phyloP scores from a whole-genome alignment of 192 early-diverging fungal genomes.

The Mortierella claussenii region DNA sequence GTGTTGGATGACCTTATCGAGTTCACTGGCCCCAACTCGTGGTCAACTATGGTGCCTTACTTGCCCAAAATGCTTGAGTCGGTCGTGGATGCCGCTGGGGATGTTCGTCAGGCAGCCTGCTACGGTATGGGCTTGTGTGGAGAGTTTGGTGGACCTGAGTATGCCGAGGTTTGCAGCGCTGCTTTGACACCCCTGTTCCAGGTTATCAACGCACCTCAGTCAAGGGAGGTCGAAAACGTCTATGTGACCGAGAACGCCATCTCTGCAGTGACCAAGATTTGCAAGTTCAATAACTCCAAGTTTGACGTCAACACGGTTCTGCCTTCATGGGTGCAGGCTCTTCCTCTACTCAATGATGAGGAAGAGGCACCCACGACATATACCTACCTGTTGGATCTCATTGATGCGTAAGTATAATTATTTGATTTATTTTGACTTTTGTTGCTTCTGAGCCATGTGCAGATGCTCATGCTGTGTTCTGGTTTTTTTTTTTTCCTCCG shows the following conservation, averaged over 20 bases:
- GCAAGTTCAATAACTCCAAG: constrained; percentile 70
- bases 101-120: constrained; percentile 93
- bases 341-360: constrained; percentile 91
- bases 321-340: constrained; percentile 77
- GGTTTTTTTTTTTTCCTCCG: not conserved
- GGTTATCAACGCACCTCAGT: constrained; percentile 68
- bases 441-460: no score
- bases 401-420: constrained; percentile 62
- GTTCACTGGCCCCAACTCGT: constrained; percentile 82
- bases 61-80: constrained; percentile 69
- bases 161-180: constrained; percentile 74
- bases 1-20: constrained; percentile 94
- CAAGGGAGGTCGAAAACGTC: constrained; percentile 79
- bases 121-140: constrained; percentile 96
- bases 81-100: constrained; percentile 64
- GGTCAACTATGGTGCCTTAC: constrained; percentile 72
- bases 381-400: constrained; percentile 78
- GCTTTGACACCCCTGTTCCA: constrained; percentile 83
- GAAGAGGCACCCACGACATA: constrained; percentile 87
- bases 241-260: constrained; percentile 94
- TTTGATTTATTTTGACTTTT: no score
- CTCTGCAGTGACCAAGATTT: constrained; percentile 92
- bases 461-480: no score
- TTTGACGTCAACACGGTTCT: constrained; percentile 71
- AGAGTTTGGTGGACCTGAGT: constrained; percentile 86